A percentile compares a stretch with the other conserved stretches of the same genome.
Evolutionary conservation across 176 grass and related monocot genomes (phyloP).

Genomic region (Saccharum officinarum): DNA sequence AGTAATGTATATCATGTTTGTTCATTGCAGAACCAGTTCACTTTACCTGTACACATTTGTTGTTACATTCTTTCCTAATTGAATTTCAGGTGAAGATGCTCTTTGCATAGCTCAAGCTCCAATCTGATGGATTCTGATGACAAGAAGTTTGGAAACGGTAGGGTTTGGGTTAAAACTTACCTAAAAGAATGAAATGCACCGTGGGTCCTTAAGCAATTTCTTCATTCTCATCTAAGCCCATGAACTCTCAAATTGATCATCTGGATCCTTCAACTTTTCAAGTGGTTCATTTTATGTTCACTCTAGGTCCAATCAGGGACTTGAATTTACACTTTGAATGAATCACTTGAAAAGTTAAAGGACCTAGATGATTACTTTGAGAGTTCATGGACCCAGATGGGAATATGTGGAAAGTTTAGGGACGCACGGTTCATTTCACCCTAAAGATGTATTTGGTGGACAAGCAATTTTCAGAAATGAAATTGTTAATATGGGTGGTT

Average conservation of each 20-base stretch:
- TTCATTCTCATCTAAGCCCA: background rate
- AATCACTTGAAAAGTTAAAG: background rate
- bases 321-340: background rate
- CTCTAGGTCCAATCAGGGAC: background rate
- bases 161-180: background rate
- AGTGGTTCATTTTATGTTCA: background rate
- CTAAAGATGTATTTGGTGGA: background rate
- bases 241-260: background rate
- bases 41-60: background rate
- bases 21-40: background rate
- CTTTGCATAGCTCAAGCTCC: conserved; percentile 23
- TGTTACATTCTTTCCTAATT: background rate
- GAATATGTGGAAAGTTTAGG: background rate
- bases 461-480: background rate
- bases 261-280: background rate
- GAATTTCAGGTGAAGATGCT: conserved; percentile 52
- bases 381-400: background rate
- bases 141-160: conserved; percentile 81
- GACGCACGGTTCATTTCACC: background rate
- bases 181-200: background rate
- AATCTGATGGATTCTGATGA: conserved; percentile 61
- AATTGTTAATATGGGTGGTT: background rate
- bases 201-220: background rate
- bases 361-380: background rate
- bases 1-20: background rate